Conservation (phyloP, 2,329 filamentous ascomycete species). For the Paracoccidioides lutzii region DNA sequence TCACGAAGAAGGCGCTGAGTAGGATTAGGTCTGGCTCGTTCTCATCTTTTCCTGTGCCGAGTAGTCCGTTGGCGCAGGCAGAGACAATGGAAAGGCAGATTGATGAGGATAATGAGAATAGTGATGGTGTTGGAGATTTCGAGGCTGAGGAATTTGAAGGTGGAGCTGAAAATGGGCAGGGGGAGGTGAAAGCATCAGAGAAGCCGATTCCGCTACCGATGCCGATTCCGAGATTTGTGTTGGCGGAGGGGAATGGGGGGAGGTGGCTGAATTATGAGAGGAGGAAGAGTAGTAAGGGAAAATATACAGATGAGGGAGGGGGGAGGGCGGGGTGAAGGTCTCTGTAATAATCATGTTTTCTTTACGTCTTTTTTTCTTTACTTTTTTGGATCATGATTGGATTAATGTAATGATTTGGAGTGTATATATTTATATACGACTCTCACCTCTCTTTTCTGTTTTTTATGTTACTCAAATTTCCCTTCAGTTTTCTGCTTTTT, state of each 20-base stretch:
- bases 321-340: background rate
- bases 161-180: background rate
- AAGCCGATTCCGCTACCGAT: background rate
- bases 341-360: background rate
- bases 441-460: too few species aligned
- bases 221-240: conserved; percentile 6
- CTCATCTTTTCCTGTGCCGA: background rate
- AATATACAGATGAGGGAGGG: background rate
- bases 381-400: too few species aligned
- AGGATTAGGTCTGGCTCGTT: background rate
- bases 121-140: background rate
- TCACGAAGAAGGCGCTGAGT: background rate
- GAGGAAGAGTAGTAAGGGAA: background rate
- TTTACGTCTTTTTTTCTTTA: background rate
- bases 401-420: too few species aligned
- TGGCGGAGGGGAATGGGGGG: background rate
- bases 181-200: background rate
- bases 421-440: too few species aligned
- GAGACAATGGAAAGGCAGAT: background rate
- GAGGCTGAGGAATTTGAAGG: background rate
- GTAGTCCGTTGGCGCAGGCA: background rate
- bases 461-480: too few species aligned
- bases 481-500: too few species aligned
- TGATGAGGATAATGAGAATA: background rate
- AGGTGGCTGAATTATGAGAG: conserved; percentile 4